These are phyloP conservation scores for Pezicula carpinea DNA, from an alignment of 2,329 filamentous ascomycete genomes.

Conservation along the genomic window DNA sequence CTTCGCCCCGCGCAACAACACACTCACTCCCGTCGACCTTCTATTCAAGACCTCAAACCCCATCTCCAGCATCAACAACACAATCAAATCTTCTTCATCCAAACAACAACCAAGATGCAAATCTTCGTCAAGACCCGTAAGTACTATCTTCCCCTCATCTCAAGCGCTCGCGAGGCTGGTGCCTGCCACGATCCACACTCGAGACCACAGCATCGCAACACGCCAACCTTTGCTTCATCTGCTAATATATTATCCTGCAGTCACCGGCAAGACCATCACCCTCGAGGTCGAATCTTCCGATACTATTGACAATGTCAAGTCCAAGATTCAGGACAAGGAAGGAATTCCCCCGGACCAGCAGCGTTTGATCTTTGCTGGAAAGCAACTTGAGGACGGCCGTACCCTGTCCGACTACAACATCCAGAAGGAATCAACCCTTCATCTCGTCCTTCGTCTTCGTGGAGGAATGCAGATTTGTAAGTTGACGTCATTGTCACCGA, in stretches of 20 bases:
- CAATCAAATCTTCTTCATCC: neutral
- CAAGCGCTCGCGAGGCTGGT: slow-evolving; percentile 38
- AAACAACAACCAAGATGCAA: slow-evolving; percentile 60
- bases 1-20: neutral
- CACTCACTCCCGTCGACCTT: slow-evolving; percentile 1
- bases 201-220: neutral
- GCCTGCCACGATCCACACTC: slow-evolving; percentile 39
- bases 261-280: slow-evolving; percentile 92
- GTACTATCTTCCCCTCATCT: slow-evolving; percentile 35
- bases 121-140: slow-evolving; percentile 97
- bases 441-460: slow-evolving; percentile 80
- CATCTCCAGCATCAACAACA: slow-evolving; percentile 11
- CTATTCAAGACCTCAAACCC: slow-evolving; percentile 3
- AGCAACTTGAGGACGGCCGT: slow-evolving; percentile 92
- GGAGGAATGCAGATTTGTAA: slow-evolving; percentile 79
- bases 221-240: slow-evolving; percentile 62
- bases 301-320: slow-evolving; percentile 95
- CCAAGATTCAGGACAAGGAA: slow-evolving; percentile 97
- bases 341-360: slow-evolving; percentile 95
- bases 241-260: slow-evolving; percentile 51
- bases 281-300: slow-evolving; percentile 85
- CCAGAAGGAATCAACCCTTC: slow-evolving; percentile 85
- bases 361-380: slow-evolving; percentile 91
- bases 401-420: slow-evolving; percentile 93
- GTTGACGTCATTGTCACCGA: slow-evolving; percentile 43